phyloP scores from a whole-genome alignment of 1,284 basidiomycete genomes.

The Trichosporon faecale region DNA sequence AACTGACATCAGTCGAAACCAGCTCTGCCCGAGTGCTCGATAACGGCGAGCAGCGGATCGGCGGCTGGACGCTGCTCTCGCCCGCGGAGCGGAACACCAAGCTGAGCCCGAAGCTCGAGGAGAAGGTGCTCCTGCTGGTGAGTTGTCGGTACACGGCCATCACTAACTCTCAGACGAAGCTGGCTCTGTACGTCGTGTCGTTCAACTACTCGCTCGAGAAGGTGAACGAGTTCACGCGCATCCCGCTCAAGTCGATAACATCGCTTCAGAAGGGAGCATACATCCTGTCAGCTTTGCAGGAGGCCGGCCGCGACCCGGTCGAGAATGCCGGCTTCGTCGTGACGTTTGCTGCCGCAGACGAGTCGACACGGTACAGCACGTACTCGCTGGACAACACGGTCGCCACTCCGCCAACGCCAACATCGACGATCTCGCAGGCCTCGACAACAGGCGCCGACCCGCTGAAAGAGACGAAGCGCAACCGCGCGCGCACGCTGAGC shows the following conservation, averaged over 20 bases:
- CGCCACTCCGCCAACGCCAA: conserved; percentile 6
- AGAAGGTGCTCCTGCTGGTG: conserved; percentile 86
- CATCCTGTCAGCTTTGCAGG: conserved; percentile 83
- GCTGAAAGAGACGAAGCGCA: conserved; percentile 13
- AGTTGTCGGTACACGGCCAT: conserved; percentile 40
- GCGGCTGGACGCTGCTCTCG: conserved; percentile 88
- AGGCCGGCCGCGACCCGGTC: conserved; percentile 74
- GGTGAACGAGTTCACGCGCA: conserved; percentile 80
- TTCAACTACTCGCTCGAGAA: conserved; percentile 90
- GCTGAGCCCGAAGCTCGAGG: conserved; percentile 76
- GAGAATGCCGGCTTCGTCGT: conserved; percentile 84
- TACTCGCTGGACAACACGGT: conserved; percentile 72
- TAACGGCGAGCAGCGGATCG: conserved; percentile 74
- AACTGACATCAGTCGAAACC: conserved; percentile 62
- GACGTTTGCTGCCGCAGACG: conserved; percentile 66
- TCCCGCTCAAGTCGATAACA: conserved; percentile 79
- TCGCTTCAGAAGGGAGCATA: conserved; percentile 81
- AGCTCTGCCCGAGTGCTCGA: conserved; percentile 73
- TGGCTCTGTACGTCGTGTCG: conserved; percentile 67
- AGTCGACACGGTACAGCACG: conserved; percentile 67
- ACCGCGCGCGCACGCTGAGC: conserved; percentile 17
- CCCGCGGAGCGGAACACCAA: conserved; percentile 71
- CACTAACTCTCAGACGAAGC: conserved; percentile 56
- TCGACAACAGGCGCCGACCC: background rate
- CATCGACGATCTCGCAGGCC: background rate